These are phyloP conservation scores for Solanum pinnatisectum DNA, from an alignment of 257 asterid species.

Conservation along the genomic window DNA sequence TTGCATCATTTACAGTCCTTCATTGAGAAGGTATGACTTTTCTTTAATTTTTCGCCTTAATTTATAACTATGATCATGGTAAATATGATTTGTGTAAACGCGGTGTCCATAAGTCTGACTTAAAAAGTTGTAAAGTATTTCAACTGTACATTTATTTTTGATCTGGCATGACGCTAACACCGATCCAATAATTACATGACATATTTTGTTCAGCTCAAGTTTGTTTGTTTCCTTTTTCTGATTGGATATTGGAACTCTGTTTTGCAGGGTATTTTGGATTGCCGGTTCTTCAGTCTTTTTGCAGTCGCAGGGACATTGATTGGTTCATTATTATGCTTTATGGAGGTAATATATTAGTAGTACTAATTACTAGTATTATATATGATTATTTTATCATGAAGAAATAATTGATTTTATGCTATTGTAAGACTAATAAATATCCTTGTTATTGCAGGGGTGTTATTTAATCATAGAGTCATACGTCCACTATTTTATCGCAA, in stretches of 20 bases:
- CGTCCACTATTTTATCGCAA: constrained; percentile 41
- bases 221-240: neutral
- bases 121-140: no score
- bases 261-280: constrained; percentile 64
- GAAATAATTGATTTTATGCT: neutral
- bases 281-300: constrained; percentile 71
- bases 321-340: constrained; percentile 54
- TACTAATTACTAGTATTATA: neutral
- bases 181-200: neutral
- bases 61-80: neutral
- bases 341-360: constrained; percentile 40
- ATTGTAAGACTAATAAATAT: neutral
- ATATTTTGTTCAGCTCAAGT: neutral
- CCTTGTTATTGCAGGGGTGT: constrained; percentile 49
- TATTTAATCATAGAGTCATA: constrained; percentile 37
- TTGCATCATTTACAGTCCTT: constrained; percentile 34
- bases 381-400: neutral
- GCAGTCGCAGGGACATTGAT: constrained; percentile 76
- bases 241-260: neutral
- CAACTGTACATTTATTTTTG: neutral
- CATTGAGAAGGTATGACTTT: constrained; percentile 47
- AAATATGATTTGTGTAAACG: neutral
- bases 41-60: no score
- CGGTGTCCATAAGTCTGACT: no score
- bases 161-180: neutral